Evolutionary conservation across 768 basidiomycete genomes (phyloP).

Genomic region (Tylopilus balloui): DNA sequence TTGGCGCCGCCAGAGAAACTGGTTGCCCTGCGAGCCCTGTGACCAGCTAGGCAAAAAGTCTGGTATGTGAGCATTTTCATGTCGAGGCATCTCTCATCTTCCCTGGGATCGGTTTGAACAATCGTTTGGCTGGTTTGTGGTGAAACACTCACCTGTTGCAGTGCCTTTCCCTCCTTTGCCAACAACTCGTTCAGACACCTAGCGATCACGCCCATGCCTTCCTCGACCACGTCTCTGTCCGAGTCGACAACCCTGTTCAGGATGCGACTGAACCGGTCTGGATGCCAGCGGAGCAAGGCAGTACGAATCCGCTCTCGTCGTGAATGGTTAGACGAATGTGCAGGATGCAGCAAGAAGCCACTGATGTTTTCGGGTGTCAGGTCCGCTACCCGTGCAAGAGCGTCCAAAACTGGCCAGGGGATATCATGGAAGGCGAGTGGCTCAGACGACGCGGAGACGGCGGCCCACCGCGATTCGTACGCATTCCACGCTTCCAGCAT

Average conservation of each 20-base stretch:
- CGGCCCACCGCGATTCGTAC: constrained; percentile 67
- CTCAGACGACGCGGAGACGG: constrained; percentile 42
- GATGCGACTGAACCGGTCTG: constrained; percentile 66
- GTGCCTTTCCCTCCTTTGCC: constrained; percentile 33
- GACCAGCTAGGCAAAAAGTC: background rate
- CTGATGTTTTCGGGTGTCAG: constrained; percentile 53
- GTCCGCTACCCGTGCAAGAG: constrained; percentile 43
- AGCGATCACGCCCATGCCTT: constrained; percentile 61
- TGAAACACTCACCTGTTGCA: constrained; percentile 17
- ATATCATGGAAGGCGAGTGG: constrained; percentile 54
- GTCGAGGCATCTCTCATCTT: constrained; percentile 12
- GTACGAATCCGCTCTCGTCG: constrained; percentile 62
- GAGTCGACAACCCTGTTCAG: constrained; percentile 47
- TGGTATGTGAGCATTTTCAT: background rate
- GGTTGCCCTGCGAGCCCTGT: constrained; percentile 2
- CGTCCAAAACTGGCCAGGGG: constrained; percentile 62
- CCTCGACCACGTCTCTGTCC: constrained; percentile 53
- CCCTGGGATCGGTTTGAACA: constrained; percentile 11
- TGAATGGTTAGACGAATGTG: constrained; percentile 54
- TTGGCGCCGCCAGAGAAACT: constrained; percentile 17
- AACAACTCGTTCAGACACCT: constrained; percentile 65
- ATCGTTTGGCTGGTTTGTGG: background rate
- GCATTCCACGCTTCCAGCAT: constrained; percentile 53
- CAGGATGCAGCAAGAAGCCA: constrained; percentile 59
- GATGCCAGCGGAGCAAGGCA: constrained; percentile 76